Percentiles rank a stretch among this genome's conserved stretches.
Conservation (phyloP, 1,284 basidiomycete genomes). For the Fomitopsis palustris region DNA sequence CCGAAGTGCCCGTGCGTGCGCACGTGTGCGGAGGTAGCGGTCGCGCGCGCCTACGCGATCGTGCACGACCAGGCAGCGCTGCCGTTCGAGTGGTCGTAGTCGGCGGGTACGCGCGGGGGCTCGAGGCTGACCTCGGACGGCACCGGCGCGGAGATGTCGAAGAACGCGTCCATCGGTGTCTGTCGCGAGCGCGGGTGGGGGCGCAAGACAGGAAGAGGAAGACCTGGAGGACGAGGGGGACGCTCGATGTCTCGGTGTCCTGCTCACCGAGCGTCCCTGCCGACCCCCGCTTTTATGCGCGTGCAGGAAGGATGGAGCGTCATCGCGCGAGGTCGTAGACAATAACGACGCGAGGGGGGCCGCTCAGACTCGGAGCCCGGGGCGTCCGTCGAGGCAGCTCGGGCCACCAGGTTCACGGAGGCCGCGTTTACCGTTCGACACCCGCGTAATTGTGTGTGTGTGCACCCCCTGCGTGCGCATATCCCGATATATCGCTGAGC, state of each 20-base stretch:
- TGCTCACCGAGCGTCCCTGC: not conserved
- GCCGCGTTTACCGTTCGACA: too few relatives aligned
- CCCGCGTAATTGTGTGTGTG: too few relatives aligned
- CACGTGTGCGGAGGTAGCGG: not conserved
- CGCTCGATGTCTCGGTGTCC: not conserved
- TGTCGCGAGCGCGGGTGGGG: not conserved
- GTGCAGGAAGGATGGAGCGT: not conserved
- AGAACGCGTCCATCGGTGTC: slow-evolving; percentile 10
- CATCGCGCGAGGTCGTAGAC: not conserved
- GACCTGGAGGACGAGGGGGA: not conserved
- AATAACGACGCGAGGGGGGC: not conserved
- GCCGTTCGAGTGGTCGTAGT: slow-evolving; percentile 4
- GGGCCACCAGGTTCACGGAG: too few relatives aligned
- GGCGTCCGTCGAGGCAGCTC: too few relatives aligned
- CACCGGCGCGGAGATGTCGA: slow-evolving; percentile 6
- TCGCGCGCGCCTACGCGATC: slow-evolving; percentile 1
- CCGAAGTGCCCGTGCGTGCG: not conserved
- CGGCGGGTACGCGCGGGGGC: not conserved
- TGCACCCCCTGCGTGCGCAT: too few relatives aligned
- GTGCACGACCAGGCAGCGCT: not conserved
- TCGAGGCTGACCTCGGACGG: slow-evolving; percentile 8
- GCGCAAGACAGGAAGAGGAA: not conserved
- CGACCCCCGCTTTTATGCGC: not conserved
- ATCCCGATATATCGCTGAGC: too few relatives aligned
- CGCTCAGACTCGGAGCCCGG: too few relatives aligned